Conservation (phyloP, 192 early-diverging fungal species). For the Glomus cerebriforme region DNA sequence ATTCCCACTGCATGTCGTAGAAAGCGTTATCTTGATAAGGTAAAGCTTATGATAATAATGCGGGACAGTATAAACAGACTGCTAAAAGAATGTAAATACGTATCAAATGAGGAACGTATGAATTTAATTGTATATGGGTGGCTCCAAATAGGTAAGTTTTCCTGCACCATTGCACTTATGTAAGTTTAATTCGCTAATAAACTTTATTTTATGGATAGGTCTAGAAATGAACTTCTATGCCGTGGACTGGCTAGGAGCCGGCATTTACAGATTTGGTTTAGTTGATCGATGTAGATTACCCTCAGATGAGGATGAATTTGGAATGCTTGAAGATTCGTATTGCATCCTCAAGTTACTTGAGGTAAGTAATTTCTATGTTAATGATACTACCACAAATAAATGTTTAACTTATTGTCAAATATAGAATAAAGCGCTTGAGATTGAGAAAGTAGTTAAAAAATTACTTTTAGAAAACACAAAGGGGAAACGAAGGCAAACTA, state of each 20-base stretch:
- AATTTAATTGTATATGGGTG: neutral
- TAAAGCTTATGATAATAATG: constrained; percentile 17
- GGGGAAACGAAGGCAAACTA: constrained; percentile 4
- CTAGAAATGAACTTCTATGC: constrained; percentile 22
- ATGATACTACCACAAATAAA: constrained; percentile 4
- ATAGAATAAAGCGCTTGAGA: constrained; percentile 9
- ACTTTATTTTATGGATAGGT: constrained; percentile 5
- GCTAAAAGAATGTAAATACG: constrained; percentile 9
- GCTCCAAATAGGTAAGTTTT: constrained; percentile 12
- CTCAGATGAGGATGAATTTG: neutral
- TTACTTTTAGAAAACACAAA: constrained; percentile 25
- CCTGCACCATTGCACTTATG: neutral
- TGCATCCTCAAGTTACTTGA: constrained; percentile 23
- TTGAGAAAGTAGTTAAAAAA: constrained; percentile 18
- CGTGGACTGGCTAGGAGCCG: neutral
- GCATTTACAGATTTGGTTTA: constrained; percentile 27
- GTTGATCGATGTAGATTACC: constrained; percentile 18
- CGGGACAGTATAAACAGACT: neutral
- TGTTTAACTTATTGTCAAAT: constrained; percentile 6
- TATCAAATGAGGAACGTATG: neutral
- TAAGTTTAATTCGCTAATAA: neutral
- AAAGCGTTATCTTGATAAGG: constrained; percentile 5
- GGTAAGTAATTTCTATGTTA: neutral
- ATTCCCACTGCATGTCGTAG: constrained; percentile 12
- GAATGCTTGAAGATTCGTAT: neutral